phyloP scores from a whole-genome alignment of 2,329 filamentous ascomycete species.

The Trichoderma koningii region DNA sequence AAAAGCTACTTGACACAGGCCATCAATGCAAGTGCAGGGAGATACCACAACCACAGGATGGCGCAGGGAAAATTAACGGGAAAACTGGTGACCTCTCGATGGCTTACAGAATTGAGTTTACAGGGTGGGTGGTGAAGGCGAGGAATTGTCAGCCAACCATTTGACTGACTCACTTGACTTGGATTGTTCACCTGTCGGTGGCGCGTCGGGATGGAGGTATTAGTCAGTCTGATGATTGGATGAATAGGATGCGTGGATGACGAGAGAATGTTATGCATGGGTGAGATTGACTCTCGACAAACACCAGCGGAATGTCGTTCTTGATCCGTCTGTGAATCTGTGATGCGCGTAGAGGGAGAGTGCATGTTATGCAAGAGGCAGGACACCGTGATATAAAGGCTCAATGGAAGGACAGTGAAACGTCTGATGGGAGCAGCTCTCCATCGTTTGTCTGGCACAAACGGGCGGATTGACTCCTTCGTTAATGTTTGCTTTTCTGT shows the following conservation, averaged over 20 bases:
- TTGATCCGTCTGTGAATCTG: background rate
- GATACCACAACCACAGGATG: too few species aligned
- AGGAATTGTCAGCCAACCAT: constrained; percentile 19
- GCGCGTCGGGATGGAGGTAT: too few species aligned
- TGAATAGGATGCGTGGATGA: background rate
- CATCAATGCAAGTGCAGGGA: too few species aligned
- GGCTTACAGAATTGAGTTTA: background rate
- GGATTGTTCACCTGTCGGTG: too few species aligned
- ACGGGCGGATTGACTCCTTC: background rate
- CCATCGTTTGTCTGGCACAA: constrained; percentile 6
- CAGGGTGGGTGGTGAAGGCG: background rate
- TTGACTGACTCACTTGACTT: background rate
- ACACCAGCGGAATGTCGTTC: background rate
- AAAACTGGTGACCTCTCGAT: too few species aligned
- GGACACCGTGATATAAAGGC: background rate
- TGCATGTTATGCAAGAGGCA: too few species aligned
- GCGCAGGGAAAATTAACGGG: background rate
- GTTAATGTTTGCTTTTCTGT: background rate
- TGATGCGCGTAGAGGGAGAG: background rate
- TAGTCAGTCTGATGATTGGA: background rate
- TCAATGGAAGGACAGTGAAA: constrained; percentile 7
- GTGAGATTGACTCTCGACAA: background rate
- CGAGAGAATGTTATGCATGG: background rate
- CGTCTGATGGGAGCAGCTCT: background rate
- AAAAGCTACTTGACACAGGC: too few species aligned